Evolutionary conservation across 2,329 filamentous ascomycete genomes (phyloP).

Genomic region (Penicillium decumbens): DNA sequence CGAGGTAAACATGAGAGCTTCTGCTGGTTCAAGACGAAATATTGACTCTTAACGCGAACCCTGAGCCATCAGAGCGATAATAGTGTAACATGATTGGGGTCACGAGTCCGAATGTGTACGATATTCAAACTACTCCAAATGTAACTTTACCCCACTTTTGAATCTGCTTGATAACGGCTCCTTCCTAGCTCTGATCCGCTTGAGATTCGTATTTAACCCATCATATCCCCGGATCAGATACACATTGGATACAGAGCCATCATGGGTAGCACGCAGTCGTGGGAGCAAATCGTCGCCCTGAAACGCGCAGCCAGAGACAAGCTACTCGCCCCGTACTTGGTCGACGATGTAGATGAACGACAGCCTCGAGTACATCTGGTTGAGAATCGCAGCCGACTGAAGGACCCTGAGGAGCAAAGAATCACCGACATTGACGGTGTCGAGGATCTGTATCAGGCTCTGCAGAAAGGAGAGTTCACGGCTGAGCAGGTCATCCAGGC

Average conservation of each 20-base stretch:
- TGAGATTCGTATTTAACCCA: not conserved
- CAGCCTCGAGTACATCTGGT: conserved; percentile 21
- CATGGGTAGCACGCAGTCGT: conserved; percentile 23
- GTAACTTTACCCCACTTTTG: conserved; percentile 6
- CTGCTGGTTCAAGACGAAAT: no score
- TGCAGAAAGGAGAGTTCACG: conserved; percentile 24
- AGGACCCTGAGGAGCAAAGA: conserved; percentile 20
- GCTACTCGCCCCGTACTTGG: conserved; percentile 27
- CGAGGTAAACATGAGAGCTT: not conserved
- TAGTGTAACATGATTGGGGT: not conserved
- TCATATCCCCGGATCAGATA: not conserved
- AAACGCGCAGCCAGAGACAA: conserved; percentile 28
- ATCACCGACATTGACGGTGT: conserved; percentile 34
- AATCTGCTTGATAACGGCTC: conserved; percentile 3
- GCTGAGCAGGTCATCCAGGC: conserved; percentile 28
- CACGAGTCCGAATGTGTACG: not conserved
- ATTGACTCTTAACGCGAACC: no score
- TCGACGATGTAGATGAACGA: conserved; percentile 25
- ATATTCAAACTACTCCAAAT: not conserved
- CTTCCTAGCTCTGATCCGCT: not conserved
- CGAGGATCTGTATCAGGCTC: conserved; percentile 13
- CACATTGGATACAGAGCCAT: not conserved
- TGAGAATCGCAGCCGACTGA: conserved; percentile 22
- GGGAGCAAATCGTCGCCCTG: conserved; percentile 29
- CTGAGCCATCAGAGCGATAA: not conserved